A percentile compares a stretch with the other conserved stretches of the same genome.
Conservation (phyloP, 768 basidiomycete genomes). For the Xerocomus spinulosus region DNA sequence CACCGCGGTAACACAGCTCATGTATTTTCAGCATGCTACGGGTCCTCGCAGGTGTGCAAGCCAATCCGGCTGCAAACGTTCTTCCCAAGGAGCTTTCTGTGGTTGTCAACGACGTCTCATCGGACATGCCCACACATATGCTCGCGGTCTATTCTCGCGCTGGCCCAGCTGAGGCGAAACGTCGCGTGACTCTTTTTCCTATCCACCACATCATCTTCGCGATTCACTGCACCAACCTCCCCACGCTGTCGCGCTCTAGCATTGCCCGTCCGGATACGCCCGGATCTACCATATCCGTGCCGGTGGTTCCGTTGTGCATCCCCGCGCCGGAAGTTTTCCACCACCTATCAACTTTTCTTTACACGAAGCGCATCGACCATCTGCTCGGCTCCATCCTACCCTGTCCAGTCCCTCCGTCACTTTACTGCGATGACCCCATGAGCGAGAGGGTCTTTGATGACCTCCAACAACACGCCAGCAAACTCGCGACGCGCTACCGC, state of each 20-base stretch:
- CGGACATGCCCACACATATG: constrained; percentile 32
- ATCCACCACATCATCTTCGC: constrained; percentile 36
- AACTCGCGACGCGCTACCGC: constrained; percentile 11
- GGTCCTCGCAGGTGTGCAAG: constrained; percentile 28
- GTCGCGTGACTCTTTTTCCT: constrained; percentile 34
- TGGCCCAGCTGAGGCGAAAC: constrained; percentile 20
- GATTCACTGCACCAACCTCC: constrained; percentile 28
- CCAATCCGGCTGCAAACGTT: constrained; percentile 12
- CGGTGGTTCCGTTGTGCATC: constrained; percentile 64
- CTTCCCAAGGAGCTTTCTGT: constrained; percentile 29
- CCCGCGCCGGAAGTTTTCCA: constrained; percentile 70
- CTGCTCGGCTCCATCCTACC: constrained; percentile 65
- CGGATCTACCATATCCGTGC: constrained; percentile 36
- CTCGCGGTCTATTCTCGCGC: constrained; percentile 28
- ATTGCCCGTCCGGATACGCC: constrained; percentile 7
- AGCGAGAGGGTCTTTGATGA: constrained; percentile 9
- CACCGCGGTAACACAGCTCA: constrained; percentile 17
- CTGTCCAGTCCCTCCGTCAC: constrained; percentile 22
- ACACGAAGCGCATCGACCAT: constrained; percentile 55
- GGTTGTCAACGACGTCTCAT: constrained; percentile 27
- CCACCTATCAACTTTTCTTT: constrained; percentile 61
- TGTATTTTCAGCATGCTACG: constrained; percentile 23
- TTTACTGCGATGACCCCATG: constrained; percentile 24
- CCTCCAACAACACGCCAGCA: constrained; percentile 15
- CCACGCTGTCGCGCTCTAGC: constrained; percentile 14